Base-by-base conservation (phyloP, 257 asterid species). In the Scutellaria galericulata region DNA sequence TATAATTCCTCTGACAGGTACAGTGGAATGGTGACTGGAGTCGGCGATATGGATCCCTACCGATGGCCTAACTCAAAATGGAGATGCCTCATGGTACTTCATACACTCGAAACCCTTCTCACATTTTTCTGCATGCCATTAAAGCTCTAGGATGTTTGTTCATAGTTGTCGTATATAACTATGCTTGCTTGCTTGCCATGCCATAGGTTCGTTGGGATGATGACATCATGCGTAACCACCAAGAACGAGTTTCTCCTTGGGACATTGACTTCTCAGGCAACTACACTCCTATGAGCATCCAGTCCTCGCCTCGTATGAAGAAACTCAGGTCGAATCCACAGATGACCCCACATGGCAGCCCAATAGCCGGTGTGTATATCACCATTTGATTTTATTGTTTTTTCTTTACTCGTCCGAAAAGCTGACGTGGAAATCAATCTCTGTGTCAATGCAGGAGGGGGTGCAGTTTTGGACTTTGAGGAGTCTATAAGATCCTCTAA, bases 221-320 rank as follows among this genome's bases (percentile, higher is more conserved):
- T 51, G 96, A 86, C 79, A 78, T 87, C 68, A 69, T 78, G 83
- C 85, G 86, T 72, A 86, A 83, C 80, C 91, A 81, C 85, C 97
- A 88, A 55, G 96, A 95, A 75, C 89, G 98, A 59, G 96, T 92
- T 74, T 95, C 98, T 70, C 97, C 97, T 0, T 95, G 99, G 99
- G 96, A 95, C 78, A 89, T 95, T 66, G 98, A 92, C 78, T 84
- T 87, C 79, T 88, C 99, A n/a, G 95, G 88, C 77, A 81, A 87
- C 68, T 90, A 85, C 69, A 86, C 94, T 6, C 90, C 88, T 71
- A 79, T 87, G 73, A 85, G 82, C 87, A 71, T 86, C 74, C 96
- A 92, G 82, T 82, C 93, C 68, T 85, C 96, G 7, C 96, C 96
- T 55, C 81, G 93, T 65, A 79, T 87, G 86, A 95, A 95, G 88